Percentiles rank a stretch among this genome's conserved stretches.
Conservation (phyloP, 495 filamentous ascomycete species). For the Aspergillus bertholletiae region DNA sequence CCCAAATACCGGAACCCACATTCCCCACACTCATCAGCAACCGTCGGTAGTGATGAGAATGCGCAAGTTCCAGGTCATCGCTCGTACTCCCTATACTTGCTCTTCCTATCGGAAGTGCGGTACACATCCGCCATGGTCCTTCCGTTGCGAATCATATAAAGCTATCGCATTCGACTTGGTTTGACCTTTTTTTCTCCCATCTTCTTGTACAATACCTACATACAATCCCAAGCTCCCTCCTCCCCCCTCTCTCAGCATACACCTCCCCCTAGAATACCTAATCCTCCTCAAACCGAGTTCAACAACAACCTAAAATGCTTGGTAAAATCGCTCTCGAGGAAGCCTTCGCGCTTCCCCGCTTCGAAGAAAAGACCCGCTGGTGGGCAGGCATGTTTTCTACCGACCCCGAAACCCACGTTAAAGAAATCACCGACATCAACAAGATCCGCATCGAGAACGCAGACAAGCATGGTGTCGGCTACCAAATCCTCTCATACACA, state of each 20-base stretch:
- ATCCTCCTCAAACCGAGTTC: neutral
- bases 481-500: conserved; percentile 55
- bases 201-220: conserved; percentile 18
- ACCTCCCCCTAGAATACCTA: neutral
- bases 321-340: conserved; percentile 52
- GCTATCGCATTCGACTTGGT: no score
- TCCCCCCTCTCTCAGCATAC: neutral
- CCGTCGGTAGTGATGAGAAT: neutral
- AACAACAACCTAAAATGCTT: conserved; percentile 28
- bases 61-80: no score
- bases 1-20: neutral
- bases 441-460: conserved; percentile 47
- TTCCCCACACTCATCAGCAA: neutral
- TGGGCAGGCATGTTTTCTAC: conserved; percentile 45
- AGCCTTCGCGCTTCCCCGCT: conserved; percentile 46
- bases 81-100: no score
- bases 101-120: neutral
- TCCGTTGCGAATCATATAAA: neutral
- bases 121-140: neutral
- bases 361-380: conserved; percentile 45
- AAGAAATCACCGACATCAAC: conserved; percentile 49
- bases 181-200: conserved; percentile 5
- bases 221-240: no score
- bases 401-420: conserved; percentile 37
- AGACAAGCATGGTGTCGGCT: conserved; percentile 57